Evolutionary conservation across 2,329 filamentous ascomycete genomes (phyloP).

Genomic region (Talaromyces sp.): DNA sequence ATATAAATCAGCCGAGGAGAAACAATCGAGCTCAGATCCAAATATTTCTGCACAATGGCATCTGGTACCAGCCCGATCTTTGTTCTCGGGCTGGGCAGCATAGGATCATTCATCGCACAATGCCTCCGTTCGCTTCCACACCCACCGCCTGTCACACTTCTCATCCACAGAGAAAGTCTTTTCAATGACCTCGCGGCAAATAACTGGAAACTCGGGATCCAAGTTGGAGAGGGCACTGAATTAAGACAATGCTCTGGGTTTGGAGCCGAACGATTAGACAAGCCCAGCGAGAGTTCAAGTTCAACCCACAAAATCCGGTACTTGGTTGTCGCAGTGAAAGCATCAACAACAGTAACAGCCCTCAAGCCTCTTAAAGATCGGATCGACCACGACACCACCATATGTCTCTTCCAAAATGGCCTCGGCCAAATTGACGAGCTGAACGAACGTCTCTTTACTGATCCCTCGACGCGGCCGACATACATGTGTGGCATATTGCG

Average conservation of each 20-base stretch:
- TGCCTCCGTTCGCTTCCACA: constrained; percentile 19
- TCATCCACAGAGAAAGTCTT: constrained; percentile 22
- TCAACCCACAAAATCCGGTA: constrained; percentile 11
- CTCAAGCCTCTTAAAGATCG: constrained; percentile 18
- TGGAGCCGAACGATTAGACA: constrained; percentile 6
- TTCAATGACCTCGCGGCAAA: constrained; percentile 17
- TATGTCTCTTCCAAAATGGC: constrained; percentile 22
- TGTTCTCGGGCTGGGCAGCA: constrained; percentile 25
- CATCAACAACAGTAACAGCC: constrained; percentile 18
- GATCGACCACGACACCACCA: constrained; percentile 15
- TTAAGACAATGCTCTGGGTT: constrained; percentile 12
- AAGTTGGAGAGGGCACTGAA: constrained; percentile 11
- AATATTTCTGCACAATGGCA: constrained; percentile 3
- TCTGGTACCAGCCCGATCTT: constrained; percentile 6
- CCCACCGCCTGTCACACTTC: constrained; percentile 21
- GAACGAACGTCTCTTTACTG: constrained; percentile 11
- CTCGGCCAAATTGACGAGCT: constrained; percentile 20
- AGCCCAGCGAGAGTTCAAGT: constrained; percentile 1
- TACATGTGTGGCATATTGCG: constrained; percentile 22
- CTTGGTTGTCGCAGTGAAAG: constrained; percentile 22
- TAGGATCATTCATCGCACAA: constrained; percentile 25
- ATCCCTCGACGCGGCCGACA: constrained; percentile 7
- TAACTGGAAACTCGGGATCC: constrained; percentile 16
- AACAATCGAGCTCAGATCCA: background rate
- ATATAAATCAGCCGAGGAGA: background rate